Base-by-base conservation (phyloP, 106 monocot genomes). In the Dendrobium officinale region DNA sequence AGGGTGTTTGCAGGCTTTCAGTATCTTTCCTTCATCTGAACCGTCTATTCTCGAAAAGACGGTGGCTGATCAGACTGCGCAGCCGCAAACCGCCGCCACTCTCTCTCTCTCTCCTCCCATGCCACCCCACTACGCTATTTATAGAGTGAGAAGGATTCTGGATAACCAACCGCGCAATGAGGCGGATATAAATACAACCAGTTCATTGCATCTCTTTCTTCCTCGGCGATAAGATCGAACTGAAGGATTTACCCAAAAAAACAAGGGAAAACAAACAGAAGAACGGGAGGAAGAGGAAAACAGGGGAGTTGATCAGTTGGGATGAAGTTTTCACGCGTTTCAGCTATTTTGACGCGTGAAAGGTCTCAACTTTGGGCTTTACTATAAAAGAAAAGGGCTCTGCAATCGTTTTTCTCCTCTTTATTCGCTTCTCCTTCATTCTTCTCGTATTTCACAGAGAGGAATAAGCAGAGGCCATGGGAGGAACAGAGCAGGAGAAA, bases 21-120 rank as follows among this genome's bases (percentile, higher is more conserved):
- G 70, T 2, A 70, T 70, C 70, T 31, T 70, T 15, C 1, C 33
- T 37, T 70, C 15, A 70, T 70, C 70, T 70, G 20, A 15, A 37
- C 70, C 70, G 70, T 1, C 70, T 11, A 70, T 70, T 37, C 33
- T 37, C 13, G 70, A 70, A n/a, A 70, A 15, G 70, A 37, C 70
- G 33, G 70, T 70, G 33, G 37, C 9, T 70, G 70, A 70, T 70
- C 70, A 70, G 74, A 43, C 74, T 20, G 74, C 44, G 74, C 74
- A 42, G 74, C 41, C 74, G 37, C 64, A 64, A 37, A 11, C 72
- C 10, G 72, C 72, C 72, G 42, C 74, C 74, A 42, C 43, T 4
- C 20, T 20, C 9, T 42, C 20, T 74, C 74, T 74, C 74, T 74
- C 20, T n/a, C 73, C 20, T 29, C 17, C 73, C 19, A 10, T 4